phyloP scores from a whole-genome alignment of 768 basidiomycete species.

The Podaxis rugospora region DNA sequence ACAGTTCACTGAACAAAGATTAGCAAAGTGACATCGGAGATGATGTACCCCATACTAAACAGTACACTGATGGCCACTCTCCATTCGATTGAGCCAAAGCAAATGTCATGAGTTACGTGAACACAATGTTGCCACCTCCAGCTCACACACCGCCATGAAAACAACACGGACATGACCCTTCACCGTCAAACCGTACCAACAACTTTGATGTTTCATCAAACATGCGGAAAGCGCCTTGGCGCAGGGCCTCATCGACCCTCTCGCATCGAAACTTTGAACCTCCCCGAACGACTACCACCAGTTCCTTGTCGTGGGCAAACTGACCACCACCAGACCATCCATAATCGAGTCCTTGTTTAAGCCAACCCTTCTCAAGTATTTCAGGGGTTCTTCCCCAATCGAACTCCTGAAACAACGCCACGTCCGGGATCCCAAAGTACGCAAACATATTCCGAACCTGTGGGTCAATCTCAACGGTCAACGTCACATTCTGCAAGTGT shows the following conservation, averaged over 20 bases:
- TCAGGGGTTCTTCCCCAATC: not conserved
- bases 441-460: not conserved
- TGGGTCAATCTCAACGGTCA: not conserved
- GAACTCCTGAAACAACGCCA: not conserved
- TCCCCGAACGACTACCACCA: not conserved
- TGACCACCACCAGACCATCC: not conserved
- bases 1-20: not conserved
- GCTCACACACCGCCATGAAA: not conserved
- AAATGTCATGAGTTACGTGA: not conserved
- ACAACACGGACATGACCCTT: not conserved
- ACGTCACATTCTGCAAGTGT: not conserved
- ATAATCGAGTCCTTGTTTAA: too few relatives aligned
- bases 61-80: not conserved
- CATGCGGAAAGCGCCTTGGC: not conserved
- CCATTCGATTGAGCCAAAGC: not conserved
- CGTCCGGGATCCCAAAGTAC: slow-evolving; percentile 2
- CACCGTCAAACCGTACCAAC: not conserved
- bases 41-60: not conserved
- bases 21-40: not conserved
- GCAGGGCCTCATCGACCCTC: not conserved
- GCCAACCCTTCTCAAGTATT: not conserved
- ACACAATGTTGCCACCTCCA: not conserved
- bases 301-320: not conserved
- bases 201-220: not conserved
- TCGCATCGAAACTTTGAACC: not conserved